Conservation (phyloP, 345 rosid species). For the Erucastrum elatum region DNA sequence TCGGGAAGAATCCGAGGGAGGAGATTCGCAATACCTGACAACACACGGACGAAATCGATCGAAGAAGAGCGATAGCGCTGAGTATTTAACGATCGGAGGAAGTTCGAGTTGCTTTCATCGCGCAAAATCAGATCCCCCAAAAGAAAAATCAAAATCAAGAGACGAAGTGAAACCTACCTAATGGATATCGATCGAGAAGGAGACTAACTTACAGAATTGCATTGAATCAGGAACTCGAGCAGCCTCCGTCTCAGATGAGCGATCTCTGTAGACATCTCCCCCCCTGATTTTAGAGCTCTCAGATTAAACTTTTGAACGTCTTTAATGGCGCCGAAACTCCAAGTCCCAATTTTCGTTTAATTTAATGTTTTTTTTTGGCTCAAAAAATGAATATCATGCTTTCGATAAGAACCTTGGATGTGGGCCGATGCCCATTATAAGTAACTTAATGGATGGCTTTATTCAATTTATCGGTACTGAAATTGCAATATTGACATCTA, state of each 20-base stretch:
- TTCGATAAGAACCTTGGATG: too few relatives aligned
- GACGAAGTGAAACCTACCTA: background rate
- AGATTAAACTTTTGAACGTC: conserved; percentile 14
- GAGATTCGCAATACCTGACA: conserved; percentile 41
- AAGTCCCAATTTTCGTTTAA: background rate
- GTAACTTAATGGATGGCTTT: too few relatives aligned
- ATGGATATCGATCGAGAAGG: background rate
- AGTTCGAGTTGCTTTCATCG: conserved; percentile 53
- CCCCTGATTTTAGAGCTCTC: conserved; percentile 14
- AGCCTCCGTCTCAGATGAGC: conserved; percentile 26
- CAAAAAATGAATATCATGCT: too few relatives aligned
- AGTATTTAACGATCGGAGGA: conserved; percentile 67
- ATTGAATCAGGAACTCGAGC: conserved; percentile 19
- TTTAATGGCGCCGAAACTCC: conserved; percentile 30
- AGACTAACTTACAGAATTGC: conserved; percentile 5
- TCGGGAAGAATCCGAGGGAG: background rate
- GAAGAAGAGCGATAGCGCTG: conserved; percentile 65
- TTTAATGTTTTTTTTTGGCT: too few relatives aligned
- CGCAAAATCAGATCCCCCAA: background rate
- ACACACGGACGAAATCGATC: conserved; percentile 59
- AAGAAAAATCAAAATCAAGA: background rate
- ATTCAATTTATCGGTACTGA: too few relatives aligned
- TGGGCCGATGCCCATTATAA: too few relatives aligned
- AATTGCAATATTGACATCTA: too few relatives aligned
- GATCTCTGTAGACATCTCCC: conserved; percentile 30